Conservation (phyloP, 2,329 filamentous ascomycete species). For the Harringtonia aguacate region DNA sequence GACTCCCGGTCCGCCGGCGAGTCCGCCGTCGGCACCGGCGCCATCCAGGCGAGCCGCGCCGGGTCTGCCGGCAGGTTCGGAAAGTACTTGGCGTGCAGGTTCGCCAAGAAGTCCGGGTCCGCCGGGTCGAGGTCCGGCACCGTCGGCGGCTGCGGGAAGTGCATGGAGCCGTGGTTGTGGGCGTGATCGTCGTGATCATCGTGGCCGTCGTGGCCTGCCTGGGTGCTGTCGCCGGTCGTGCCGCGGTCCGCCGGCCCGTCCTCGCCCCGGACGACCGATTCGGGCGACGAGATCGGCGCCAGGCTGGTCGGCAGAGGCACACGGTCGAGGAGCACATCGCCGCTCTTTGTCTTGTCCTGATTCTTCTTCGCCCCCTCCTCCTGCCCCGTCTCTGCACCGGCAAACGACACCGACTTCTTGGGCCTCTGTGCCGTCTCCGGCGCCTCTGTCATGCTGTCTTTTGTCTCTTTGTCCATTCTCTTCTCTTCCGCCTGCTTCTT, state of each 20-base stretch:
- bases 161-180: slow-evolving; percentile 27
- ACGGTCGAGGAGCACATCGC: slow-evolving; percentile 25
- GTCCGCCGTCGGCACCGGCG: slow-evolving; percentile 54
- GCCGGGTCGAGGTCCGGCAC: slow-evolving; percentile 70
- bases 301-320: slow-evolving; percentile 31
- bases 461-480: slow-evolving; percentile 6
- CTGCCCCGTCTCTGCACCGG: neutral
- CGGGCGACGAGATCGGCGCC: slow-evolving; percentile 25
- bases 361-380: too few relatives aligned
- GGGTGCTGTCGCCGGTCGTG: slow-evolving; percentile 11
- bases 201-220: slow-evolving; percentile 9
- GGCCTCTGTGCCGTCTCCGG: slow-evolving; percentile 1
- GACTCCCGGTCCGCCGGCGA: slow-evolving; percentile 57
- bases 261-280: slow-evolving; percentile 8
- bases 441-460: slow-evolving; percentile 9
- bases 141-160: slow-evolving; percentile 47
- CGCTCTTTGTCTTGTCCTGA: neutral
- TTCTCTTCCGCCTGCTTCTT: neutral
- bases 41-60: slow-evolving; percentile 82
- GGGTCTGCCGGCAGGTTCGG: slow-evolving; percentile 78
- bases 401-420: slow-evolving; percentile 19
- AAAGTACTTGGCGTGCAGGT: slow-evolving; percentile 89
- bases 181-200: slow-evolving; percentile 15
- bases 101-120: slow-evolving; percentile 71
- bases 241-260: neutral